Evolutionary conservation across 345 rosid species (phyloP), one percentile per base, ranked within the genome.

Genomic region (Brassica incana): DNA sequence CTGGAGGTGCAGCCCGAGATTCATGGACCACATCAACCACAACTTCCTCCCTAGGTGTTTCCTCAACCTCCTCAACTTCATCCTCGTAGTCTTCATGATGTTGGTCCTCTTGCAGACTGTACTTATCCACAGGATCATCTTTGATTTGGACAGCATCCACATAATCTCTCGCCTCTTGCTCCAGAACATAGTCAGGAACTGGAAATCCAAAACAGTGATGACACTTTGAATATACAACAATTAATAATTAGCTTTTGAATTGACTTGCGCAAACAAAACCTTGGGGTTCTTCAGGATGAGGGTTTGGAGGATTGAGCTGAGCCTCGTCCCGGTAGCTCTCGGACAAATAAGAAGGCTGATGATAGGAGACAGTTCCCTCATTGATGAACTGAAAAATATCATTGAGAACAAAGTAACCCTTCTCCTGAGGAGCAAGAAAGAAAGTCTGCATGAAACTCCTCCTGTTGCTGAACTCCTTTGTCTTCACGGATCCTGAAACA

Each of bases 391-490:
- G 97, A 78, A 95, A 93, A 78, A 93, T 85, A 88, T 95, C 99
- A 75, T 88, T 95, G 35, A 89, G 91, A 78, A 95, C 91, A 78
- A 89, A 95, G 75, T 86, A 93, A 67, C 99, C 99, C 85, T 88
- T 91, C 54, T 91, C 92, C 81, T 95, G 99, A 63, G 99, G 99
- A 71, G 98, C 99, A 9, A 95, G 95, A 72, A 95, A 93, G 75
- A 95, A 95, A 18, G 91, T 88, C 80, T 93, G 92, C 84, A 91
- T 88, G 69, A 93, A 96, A 60, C 83, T 86, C 81, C 98, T 92
- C 77, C 89, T 84, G 74, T 81, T 81, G 35, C 40, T 72, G 32
- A 77, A 85, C n/a, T 92, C 95, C 78, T 84, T 92, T 3, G 90
- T 90, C 65, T 86, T 92, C 73, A 93, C 94, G 63, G 92, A 85